Evolutionary conservation across 805 yeast species (phyloP).

Genomic region (Blastobotrys robertii): DNA sequence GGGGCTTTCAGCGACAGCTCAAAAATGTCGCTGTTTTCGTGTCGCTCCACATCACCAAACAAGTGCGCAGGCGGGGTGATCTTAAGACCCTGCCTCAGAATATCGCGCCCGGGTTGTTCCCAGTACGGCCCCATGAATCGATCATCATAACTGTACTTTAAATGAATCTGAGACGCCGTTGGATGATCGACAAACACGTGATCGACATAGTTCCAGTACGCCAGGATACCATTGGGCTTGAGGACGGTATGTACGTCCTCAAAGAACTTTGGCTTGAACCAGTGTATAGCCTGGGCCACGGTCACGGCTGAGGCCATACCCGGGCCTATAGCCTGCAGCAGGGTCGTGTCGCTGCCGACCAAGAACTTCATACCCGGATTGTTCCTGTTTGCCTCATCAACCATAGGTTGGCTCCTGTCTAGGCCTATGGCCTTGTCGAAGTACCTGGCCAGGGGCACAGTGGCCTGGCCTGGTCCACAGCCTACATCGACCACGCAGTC

Average conservation of each 20-base stretch:
- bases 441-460: constrained; percentile 38
- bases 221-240: constrained; percentile 55
- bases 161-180: constrained; percentile 44
- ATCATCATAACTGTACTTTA: constrained; percentile 43
- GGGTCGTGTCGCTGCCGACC: constrained; percentile 18
- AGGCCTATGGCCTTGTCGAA: constrained; percentile 50
- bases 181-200: constrained; percentile 47
- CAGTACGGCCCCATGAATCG: constrained; percentile 47
- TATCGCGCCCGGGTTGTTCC: constrained; percentile 74
- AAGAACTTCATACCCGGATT: constrained; percentile 3
- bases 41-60: constrained; percentile 34
- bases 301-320: constrained; percentile 51
- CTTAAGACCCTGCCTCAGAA: constrained; percentile 37
- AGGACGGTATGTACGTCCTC: constrained; percentile 40
- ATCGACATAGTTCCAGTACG: constrained; percentile 74
- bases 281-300: constrained; percentile 83
- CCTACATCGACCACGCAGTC: constrained; percentile 57
- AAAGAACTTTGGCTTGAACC: constrained; percentile 56
- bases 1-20: constrained; percentile 16
- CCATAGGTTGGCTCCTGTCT: constrained; percentile 53
- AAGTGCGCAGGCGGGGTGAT: constrained; percentile 34
- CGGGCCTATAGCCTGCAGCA: constrained; percentile 8
- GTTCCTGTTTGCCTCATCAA: constrained; percentile 32
- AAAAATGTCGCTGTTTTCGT: constrained; percentile 23
- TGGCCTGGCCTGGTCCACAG: constrained; percentile 73